Conservation (phyloP, 306 rosid genomes). For the Medicago truncatula region MtrunA17r5.0-ANR NC_053045.1:47158501-47159000, state of each 20-base stretch:
- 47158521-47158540: conserved; percentile 63
- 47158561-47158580: conserved; percentile 79
- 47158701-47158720: conserved; percentile 98
- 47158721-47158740: conserved; percentile 79
- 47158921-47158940: conserved; percentile 11
- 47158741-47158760: conserved; percentile 58
- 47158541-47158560: conserved; percentile 56
- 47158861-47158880: neutral
- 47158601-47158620: conserved; percentile 87
- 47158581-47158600: conserved; percentile 88
- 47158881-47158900: neutral
- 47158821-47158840: neutral
- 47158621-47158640: conserved; percentile 83
- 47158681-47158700: conserved; percentile 97
- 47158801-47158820: too few relatives aligned
- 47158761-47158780: conserved; percentile 24
- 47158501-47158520: conserved; percentile 80
- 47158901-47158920: conserved; percentile 20
- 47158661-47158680: conserved; percentile 88
- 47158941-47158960: conserved; percentile 35
- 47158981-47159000: conserved; percentile 40
- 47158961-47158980: conserved; percentile 27
- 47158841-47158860: neutral
- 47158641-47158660: conserved; percentile 73
- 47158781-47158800: neutral